A percentile compares a stretch with the other conserved stretches of the same genome.
These are phyloP conservation scores for Furcasterigmium furcatum DNA, from an alignment of 2,329 filamentous ascomycete species.

Conservation along the genomic window DNA sequence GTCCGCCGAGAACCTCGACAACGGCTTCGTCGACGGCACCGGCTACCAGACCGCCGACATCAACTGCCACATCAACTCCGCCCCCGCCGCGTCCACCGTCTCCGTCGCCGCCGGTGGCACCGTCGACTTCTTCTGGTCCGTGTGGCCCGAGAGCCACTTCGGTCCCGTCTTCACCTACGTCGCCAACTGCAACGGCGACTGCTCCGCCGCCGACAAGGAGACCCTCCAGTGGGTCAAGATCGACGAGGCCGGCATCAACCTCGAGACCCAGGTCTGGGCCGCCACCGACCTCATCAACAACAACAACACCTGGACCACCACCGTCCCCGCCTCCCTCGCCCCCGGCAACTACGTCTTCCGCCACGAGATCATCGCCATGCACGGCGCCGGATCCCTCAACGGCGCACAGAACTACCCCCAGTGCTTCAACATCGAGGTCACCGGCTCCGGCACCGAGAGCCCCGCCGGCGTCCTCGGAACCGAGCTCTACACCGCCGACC, in stretches of 20 bases:
- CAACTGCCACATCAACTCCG: slow-evolving; percentile 40
- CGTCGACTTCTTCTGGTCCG: slow-evolving; percentile 36
- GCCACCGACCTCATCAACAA: slow-evolving; percentile 36
- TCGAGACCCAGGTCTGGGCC: slow-evolving; percentile 30
- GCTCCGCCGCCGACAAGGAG: slow-evolving; percentile 48
- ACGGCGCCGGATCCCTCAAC: slow-evolving; percentile 34
- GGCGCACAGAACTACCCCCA: slow-evolving; percentile 50
- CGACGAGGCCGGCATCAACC: slow-evolving; percentile 48
- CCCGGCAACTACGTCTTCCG: slow-evolving; percentile 44
- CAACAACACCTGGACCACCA: slow-evolving; percentile 26
- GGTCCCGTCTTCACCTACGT: slow-evolving; percentile 62
- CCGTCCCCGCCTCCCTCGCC: slow-evolving; percentile 26
- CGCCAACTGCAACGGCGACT: slow-evolving; percentile 56
- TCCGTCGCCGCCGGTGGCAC: slow-evolving; percentile 34
- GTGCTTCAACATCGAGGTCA: slow-evolving; percentile 45
- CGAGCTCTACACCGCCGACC: slow-evolving; percentile 20
- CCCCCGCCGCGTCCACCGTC: slow-evolving; percentile 30
- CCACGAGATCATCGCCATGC: slow-evolving; percentile 51
- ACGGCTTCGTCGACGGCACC: slow-evolving; percentile 45
- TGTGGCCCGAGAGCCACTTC: slow-evolving; percentile 38
- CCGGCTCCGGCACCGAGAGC: slow-evolving; percentile 31
- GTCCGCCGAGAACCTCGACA: slow-evolving; percentile 38
- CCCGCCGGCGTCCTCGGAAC: slow-evolving; percentile 25
- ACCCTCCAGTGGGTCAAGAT: slow-evolving; percentile 63
- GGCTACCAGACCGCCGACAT: slow-evolving; percentile 36